Evolutionary conservation across 108 stramenopile genomes (phyloP).

Genomic region (Cylindrotheca closterium): DNA sequence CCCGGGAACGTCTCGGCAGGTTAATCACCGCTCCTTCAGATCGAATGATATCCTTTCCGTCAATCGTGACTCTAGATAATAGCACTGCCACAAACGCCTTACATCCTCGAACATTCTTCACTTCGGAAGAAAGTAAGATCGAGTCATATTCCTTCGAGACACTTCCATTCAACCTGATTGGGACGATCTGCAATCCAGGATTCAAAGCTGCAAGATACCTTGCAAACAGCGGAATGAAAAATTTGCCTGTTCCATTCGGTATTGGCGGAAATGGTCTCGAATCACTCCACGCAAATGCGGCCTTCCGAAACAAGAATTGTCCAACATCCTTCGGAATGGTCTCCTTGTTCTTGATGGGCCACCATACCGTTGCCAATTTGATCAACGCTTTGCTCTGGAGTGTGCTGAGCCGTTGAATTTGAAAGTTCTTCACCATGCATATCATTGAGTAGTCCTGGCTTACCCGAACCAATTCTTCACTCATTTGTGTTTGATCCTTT

Average conservation of each 20-base stretch:
- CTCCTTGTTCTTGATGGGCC: slow-evolving; percentile 13
- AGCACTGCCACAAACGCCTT: slow-evolving; percentile 21
- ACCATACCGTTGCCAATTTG: slow-evolving; percentile 24
- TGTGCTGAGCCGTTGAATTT: slow-evolving; percentile 14
- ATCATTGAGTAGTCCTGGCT: slow-evolving; percentile 12
- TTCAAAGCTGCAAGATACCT: slow-evolving; percentile 22
- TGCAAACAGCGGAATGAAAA: slow-evolving; percentile 28
- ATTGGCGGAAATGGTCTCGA: slow-evolving; percentile 19
- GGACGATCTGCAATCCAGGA: slow-evolving; percentile 23
- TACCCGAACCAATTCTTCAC: slow-evolving; percentile 13
- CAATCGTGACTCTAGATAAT: slow-evolving; percentile 7
- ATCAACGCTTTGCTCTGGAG: slow-evolving; percentile 6
- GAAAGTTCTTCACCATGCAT: slow-evolving; percentile 1
- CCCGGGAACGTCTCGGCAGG: slow-evolving; percentile 12
- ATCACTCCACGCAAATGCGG: slow-evolving; percentile 29
- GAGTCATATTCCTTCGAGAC: background rate
- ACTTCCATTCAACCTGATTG: background rate
- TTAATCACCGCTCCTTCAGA: slow-evolving; percentile 18
- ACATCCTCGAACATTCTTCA: slow-evolving; percentile 20
- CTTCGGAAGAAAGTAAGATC: slow-evolving; percentile 21
- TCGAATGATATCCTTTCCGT: slow-evolving; percentile 8
- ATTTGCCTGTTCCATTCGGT: slow-evolving; percentile 9
- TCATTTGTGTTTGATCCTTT: slow-evolving; percentile 9
- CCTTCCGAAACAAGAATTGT: slow-evolving; percentile 12
- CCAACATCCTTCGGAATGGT: slow-evolving; percentile 16